A percentile compares a stretch with the other conserved stretches of the same genome.
These are phyloP conservation scores for Obba rivulosa DNA, from an alignment of 768 basidiomycete species.

Conservation along the genomic window DNA sequence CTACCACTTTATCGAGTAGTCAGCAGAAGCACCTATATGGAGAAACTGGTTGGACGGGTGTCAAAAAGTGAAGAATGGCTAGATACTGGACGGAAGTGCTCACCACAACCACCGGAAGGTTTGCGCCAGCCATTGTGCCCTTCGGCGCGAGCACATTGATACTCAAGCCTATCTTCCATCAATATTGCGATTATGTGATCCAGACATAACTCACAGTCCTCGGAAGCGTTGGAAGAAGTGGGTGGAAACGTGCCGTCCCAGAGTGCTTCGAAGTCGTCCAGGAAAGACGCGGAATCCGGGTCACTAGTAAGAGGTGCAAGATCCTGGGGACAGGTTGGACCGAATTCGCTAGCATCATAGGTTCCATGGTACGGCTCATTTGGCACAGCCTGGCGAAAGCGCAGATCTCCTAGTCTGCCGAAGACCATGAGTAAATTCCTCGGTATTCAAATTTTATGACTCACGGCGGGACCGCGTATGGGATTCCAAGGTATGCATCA, in stretches of 20 bases:
- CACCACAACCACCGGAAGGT: conserved; percentile 14
- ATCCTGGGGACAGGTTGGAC: conserved; percentile 38
- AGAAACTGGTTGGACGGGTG: conserved; percentile 14
- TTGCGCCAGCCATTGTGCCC: conserved; percentile 2
- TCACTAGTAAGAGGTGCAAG: conserved; percentile 21
- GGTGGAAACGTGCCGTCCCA: conserved; percentile 6
- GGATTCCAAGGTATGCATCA: conserved; percentile 21
- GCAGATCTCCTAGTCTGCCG: conserved; percentile 17
- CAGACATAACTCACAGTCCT: conserved; percentile 6
- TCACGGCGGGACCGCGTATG: conserved; percentile 26
- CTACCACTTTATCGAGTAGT: no score
- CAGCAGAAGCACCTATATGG: conserved; percentile 11
- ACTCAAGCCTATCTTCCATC: conserved; percentile 14
- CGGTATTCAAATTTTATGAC: no score
- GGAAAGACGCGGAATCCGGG: conserved; percentile 9
- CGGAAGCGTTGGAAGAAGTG: conserved; percentile 1
- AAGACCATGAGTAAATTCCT: no score
- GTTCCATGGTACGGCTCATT: conserved; percentile 27
- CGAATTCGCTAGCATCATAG: conserved; percentile 30
- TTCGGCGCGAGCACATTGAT: conserved; percentile 22
- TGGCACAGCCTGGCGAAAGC: conserved; percentile 18
- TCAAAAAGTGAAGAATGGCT: conserved; percentile 14
- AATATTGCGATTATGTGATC: no score
- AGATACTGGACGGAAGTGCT: conserved; percentile 3
- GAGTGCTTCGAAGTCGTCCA: conserved; percentile 15